A percentile compares a stretch with the other conserved stretches of the same genome.
phyloP scores from a whole-genome alignment of 192 early-diverging fungal species.

The Pilaira anomala region DNA sequence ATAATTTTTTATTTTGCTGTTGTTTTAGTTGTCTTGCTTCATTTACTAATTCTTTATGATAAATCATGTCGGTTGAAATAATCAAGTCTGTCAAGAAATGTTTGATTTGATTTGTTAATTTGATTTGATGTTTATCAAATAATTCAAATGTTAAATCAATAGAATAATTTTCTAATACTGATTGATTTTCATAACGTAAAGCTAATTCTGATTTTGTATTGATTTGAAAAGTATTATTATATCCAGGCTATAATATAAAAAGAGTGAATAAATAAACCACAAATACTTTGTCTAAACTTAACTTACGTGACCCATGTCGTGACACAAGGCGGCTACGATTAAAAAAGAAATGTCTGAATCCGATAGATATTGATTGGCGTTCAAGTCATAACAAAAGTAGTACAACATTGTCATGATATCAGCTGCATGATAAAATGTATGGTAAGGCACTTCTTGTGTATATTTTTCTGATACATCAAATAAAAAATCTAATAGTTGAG shows the following conservation, averaged over 20 bases:
- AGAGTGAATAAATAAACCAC: neutral
- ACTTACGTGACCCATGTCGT: conserved; percentile 78
- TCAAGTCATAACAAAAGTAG: conserved; percentile 68
- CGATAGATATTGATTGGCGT: conserved; percentile 60
- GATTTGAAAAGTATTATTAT: conserved; percentile 82
- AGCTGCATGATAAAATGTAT: conserved; percentile 85
- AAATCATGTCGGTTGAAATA: conserved; percentile 11
- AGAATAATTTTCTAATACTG: conserved; percentile 83
- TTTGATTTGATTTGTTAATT: conserved; percentile 27
- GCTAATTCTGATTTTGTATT: conserved; percentile 77
- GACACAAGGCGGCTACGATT: conserved; percentile 79
- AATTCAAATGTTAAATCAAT: conserved; percentile 64
- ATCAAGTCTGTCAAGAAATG: conserved; percentile 10
- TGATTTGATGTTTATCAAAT: conserved; percentile 61
- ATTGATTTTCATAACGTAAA: conserved; percentile 60
- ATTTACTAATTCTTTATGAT: conserved; percentile 4
- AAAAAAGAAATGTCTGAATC: conserved; percentile 67
- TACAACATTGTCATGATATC: conserved; percentile 82
- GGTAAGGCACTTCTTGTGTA: conserved; percentile 76
- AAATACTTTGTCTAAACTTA: neutral
- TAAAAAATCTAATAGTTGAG: conserved; percentile 78
- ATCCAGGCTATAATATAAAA: conserved; percentile 60
- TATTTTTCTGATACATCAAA: conserved; percentile 76
- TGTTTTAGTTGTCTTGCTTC: neutral
- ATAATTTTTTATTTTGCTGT: conserved; percentile 15